Evolutionary conservation across 441 rosid species (phyloP).

Genomic region (Bruguiera hainesii): DNA sequence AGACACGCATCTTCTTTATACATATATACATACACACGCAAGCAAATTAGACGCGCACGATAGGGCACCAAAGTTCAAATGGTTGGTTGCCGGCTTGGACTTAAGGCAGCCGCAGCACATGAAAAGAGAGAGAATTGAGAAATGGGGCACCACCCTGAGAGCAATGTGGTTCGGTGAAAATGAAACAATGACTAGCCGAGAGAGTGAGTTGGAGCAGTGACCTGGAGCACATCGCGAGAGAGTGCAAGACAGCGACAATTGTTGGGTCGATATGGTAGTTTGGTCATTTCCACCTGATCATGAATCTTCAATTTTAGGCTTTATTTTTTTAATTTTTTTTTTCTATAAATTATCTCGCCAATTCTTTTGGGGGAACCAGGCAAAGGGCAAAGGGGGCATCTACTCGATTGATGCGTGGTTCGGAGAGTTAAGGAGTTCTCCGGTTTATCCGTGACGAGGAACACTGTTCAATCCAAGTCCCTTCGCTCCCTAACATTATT

Average conservation of each 20-base stretch:
- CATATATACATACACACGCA: too few relatives aligned
- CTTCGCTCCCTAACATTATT: not conserved
- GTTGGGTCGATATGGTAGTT: not conserved
- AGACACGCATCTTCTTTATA: too few relatives aligned
- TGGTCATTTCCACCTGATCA: not conserved
- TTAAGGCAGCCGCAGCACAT: not conserved
- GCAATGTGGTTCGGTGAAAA: slow-evolving; percentile 6
- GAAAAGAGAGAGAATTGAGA: too few relatives aligned
- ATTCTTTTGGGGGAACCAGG: too few relatives aligned
- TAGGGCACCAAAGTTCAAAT: too few relatives aligned
- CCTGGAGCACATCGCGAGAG: slow-evolving; percentile 21
- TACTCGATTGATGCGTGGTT: too few relatives aligned
- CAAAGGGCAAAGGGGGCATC: too few relatives aligned
- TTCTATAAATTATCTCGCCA: too few relatives aligned
- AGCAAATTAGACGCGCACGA: too few relatives aligned
- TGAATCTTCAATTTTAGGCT: too few relatives aligned
- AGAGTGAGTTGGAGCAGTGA: slow-evolving; percentile 20
- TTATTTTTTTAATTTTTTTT: too few relatives aligned
- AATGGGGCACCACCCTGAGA: too few relatives aligned
- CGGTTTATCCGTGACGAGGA: slow-evolving; percentile 17
- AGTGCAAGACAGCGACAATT: slow-evolving; percentile 33
- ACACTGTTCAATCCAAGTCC: not conserved
- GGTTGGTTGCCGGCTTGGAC: not conserved
- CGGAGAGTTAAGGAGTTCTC: not conserved
- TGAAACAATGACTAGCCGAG: not conserved